Percentiles rank a stretch among this genome's conserved stretches.
phyloP scores from a whole-genome alignment of 164 flowering plant genomes.

The Cinnamomum micranthum region DNA sequence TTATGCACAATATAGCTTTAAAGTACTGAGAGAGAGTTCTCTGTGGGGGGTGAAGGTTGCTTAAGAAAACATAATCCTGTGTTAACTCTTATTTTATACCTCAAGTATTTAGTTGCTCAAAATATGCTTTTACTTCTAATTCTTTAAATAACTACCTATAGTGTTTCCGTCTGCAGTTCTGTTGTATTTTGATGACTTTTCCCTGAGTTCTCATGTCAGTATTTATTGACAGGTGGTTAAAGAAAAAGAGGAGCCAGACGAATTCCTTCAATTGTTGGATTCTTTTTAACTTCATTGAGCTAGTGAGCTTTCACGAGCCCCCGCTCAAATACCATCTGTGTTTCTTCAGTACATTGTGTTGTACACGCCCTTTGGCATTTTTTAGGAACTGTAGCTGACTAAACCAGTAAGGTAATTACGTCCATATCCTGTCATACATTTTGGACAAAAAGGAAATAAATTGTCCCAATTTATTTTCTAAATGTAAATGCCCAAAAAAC shows the following conservation, averaged over 20 bases:
- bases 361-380: slow-evolving; percentile 7
- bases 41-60: no score
- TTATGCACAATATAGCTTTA: no score
- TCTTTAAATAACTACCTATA: no score
- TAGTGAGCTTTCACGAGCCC: not conserved
- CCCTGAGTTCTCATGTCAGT: not conserved
- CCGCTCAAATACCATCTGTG: slow-evolving; percentile 1
- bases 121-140: no score
- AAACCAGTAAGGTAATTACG: slow-evolving; percentile 18
- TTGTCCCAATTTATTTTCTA: not conserved
- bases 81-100: no score
- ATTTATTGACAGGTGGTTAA: slow-evolving; percentile 23
- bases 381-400: slow-evolving; percentile 14
- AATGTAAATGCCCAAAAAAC: not conserved
- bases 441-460: not conserved
- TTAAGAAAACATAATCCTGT: no score
- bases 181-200: no score
- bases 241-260: slow-evolving; percentile 25
- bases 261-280: slow-evolving; percentile 24
- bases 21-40: no score
- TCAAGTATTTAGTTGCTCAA: no score
- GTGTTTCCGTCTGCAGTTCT: no score
- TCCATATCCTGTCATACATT: not conserved
- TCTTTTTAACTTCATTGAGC: slow-evolving; percentile 11
- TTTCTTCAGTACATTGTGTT: not conserved